Evolutionary conservation across 345 rosid species (phyloP), one percentile per base, ranked within the genome.

Genomic region (Hibiscus mutabilis): DNA sequence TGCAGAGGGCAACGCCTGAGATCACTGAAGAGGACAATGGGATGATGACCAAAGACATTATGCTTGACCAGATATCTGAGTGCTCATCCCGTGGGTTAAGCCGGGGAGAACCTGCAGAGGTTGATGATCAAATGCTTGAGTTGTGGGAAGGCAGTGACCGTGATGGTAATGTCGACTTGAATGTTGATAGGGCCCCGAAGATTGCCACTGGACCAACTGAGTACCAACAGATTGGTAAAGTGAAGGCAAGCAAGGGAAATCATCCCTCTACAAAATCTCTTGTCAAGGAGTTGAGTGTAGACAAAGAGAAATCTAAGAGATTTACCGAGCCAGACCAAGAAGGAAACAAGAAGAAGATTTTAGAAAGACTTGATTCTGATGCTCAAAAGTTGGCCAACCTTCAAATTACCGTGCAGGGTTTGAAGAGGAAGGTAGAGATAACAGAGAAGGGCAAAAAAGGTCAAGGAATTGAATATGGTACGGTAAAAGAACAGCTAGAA

Each of bases 351-450:
- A 87, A 80, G 80, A 92, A 86, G 77, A 84, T 96, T 77, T 86
- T 96, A 11, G 94, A 92, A 78, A 87, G 99, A 79, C 96, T 96
- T 27, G 84, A 88, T 79, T 92, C 97, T 2, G 99, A 96, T 78
- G 84, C 84, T 72, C 94, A 92, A 68, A 96, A 92, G 82, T 84
- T 96, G 68, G 73, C 93, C 46, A 88, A 83, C 74, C 91, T 96
- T 75, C 92, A 92, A 68, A 82, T 86, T 60, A 88, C 90, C 0
- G 86, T 96, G 69, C 84, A 88, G 80, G 99, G 91, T 78, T 75
- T 96, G 81, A 88, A 80, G 85, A 84, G 71, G 72, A 92, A 91
- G 78, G 90, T 90, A 52, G 91, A 86, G 69, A 76, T 67, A 29
- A 86, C 88, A 3, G 93, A 86, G 82, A 88, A 84, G 79, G 68